Evolutionary conservation across 2,329 filamentous ascomycete genomes (phyloP).

Genomic region (Bisporella sp.): DNA sequence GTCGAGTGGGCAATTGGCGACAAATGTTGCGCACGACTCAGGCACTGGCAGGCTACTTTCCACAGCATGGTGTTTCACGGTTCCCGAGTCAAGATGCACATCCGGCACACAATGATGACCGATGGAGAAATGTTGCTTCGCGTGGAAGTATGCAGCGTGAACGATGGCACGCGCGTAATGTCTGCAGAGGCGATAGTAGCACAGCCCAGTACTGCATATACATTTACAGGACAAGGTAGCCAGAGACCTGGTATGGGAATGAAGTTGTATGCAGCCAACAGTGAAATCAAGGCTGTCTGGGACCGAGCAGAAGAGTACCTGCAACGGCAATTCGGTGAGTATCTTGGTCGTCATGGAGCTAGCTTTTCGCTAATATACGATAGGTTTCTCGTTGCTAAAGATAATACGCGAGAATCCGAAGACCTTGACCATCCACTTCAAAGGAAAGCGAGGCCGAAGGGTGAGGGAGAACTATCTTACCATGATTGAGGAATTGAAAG

Average conservation of each 20-base stretch:
- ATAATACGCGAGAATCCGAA: conserved; percentile 34
- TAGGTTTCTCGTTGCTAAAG: conserved; percentile 27
- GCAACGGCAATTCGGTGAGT: conserved; percentile 27
- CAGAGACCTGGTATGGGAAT: conserved; percentile 35
- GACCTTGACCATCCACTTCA: conserved; percentile 30
- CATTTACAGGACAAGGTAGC: conserved; percentile 36
- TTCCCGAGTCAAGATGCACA: conserved; percentile 26
- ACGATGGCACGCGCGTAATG: conserved; percentile 31
- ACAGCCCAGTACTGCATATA: conserved; percentile 27
- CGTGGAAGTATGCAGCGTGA: conserved; percentile 26
- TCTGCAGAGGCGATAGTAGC: conserved; percentile 26
- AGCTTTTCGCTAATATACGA: no score
- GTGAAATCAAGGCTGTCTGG: conserved; percentile 29
- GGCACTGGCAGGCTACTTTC: not conserved
- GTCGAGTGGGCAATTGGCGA: conserved; percentile 16
- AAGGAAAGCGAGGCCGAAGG: conserved; percentile 18
- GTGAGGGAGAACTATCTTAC: conserved; percentile 9
- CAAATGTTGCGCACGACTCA: not conserved
- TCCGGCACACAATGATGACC: conserved; percentile 30
- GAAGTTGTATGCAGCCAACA: conserved; percentile 29
- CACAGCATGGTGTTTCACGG: conserved; percentile 28
- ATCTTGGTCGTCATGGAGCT: no score
- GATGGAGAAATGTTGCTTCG: conserved; percentile 27
- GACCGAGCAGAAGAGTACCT: conserved; percentile 29
- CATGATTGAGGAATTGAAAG: conserved; percentile 3